Evolutionary conservation across 2,329 filamentous ascomycete species (phyloP), one percentile per base, ranked within the genome.

Genomic region (Colletotrichum zoysiae): DNA sequence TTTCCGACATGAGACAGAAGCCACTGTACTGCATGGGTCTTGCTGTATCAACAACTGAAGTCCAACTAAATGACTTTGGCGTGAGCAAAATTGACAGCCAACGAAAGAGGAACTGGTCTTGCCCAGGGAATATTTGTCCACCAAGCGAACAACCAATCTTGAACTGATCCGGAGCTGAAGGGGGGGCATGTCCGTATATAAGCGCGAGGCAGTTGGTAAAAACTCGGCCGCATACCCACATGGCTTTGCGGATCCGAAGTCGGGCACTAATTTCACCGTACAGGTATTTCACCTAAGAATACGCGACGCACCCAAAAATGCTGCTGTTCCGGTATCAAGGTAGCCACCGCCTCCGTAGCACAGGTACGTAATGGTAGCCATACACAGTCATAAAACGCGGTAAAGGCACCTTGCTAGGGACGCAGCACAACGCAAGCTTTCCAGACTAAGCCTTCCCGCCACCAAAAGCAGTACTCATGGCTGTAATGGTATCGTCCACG

Each of bases 201-300:
- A 71, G 53, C 48, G 26, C 18, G 35, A 20, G 7, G 50, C 35
- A 23, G 20, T n/a, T 20, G 5, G 42, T 16, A 20, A 64, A 60
- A 57, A 44, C 48, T 50, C 59, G 33, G 60, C 20, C 26, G 30
- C 46, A 51, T 70, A 44, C 30, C 70, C 65, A 71, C 59, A 48
- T 65, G 58, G 55, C 6, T 26, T 7, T 2, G 18, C 12, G 20
- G 55, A 69, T 70, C 70, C 70, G 70, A 70, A 50, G 60, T 72
- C 70, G 70, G 70, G 48, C 46, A 35, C 30, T 55, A 16, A 18
- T 6, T 42, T 23, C 53, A 62, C 38, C 65, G 23, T 9, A 55
- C 26, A 35, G 35, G 35, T 30, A 30, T 30, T 3, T 67, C 42
- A 38, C 44, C 51, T 46, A n/a, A n/a, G n/a, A n/a, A n/a, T n/a